Conservation (phyloP, 139 green algal genomes). For the Volvox reticuliferus region DNA sequence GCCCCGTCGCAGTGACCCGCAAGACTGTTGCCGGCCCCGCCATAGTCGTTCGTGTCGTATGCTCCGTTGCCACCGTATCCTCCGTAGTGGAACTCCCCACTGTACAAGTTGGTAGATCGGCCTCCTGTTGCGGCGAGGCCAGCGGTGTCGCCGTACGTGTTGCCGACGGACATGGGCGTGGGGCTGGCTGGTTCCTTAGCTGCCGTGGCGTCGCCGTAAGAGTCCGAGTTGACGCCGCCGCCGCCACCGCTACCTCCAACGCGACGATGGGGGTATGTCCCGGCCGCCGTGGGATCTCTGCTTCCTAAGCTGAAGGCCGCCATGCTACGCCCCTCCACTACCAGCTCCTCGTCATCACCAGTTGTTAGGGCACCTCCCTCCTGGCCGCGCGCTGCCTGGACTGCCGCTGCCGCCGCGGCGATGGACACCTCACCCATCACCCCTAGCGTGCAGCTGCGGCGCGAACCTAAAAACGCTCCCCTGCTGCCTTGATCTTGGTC, state of each 20-base stretch:
- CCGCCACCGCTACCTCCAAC: neutral
- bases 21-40: neutral
- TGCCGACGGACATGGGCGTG: constrained; percentile 23
- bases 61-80: neutral
- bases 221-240: neutral
- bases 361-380: neutral
- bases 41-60: constrained; percentile 7
- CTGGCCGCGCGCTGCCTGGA: neutral
- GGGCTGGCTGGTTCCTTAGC: neutral
- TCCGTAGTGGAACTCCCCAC: neutral
- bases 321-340: neutral
- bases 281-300: neutral
- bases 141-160: neutral
- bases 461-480: neutral
- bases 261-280: neutral
- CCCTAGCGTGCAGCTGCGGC: neutral
- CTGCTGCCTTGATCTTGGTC: constrained; percentile 17
- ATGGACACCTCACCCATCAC: neutral
- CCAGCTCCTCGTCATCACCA: neutral
- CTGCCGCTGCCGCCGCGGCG: neutral
- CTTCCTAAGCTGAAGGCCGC: neutral
- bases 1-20: neutral
- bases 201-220: neutral
- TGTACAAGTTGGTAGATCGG: neutral
- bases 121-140: neutral